These are phyloP conservation scores for Ensete ventricosum DNA, from an alignment of 176 grass and related monocot species.

Conservation along the genomic window DNA sequence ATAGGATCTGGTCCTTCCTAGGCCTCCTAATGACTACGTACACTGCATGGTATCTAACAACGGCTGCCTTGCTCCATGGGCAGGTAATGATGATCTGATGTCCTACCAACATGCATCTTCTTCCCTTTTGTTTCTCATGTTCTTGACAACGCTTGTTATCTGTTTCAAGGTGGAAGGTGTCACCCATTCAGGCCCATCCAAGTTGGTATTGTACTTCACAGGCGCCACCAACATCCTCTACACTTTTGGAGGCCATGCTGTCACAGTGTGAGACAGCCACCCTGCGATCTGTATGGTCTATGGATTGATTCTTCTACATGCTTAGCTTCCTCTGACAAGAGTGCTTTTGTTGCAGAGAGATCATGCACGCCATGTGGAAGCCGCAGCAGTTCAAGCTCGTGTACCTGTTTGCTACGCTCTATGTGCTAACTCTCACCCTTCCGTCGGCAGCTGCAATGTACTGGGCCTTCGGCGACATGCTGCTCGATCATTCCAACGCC, in stretches of 20 bases:
- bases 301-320: background rate
- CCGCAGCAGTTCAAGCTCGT: slow-evolving; percentile 91
- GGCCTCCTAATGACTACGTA: slow-evolving; percentile 87
- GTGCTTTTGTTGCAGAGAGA: slow-evolving; percentile 45
- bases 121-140: background rate
- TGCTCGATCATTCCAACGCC: slow-evolving; percentile 88
- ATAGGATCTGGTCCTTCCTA: slow-evolving; percentile 91
- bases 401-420: slow-evolving; percentile 62
- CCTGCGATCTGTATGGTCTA: background rate
- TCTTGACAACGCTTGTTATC: background rate
- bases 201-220: slow-evolving; percentile 95
- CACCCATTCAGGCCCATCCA: slow-evolving; percentile 59
- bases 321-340: background rate
- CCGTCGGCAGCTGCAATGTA: slow-evolving; percentile 88
- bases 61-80: slow-evolving; percentile 55
- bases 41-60: slow-evolving; percentile 88
- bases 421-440: slow-evolving; percentile 85
- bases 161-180: slow-evolving; percentile 53
- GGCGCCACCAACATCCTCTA: slow-evolving; percentile 98
- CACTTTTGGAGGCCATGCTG: slow-evolving; percentile 96
- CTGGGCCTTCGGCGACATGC: slow-evolving; percentile 87
- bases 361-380: slow-evolving; percentile 99
- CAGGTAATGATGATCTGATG: slow-evolving; percentile 22
- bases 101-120: background rate
- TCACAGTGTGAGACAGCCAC: slow-evolving; percentile 64